Conservation (phyloP, 2,329 filamentous ascomycete genomes). For the Trichoderma sp. region DNA sequence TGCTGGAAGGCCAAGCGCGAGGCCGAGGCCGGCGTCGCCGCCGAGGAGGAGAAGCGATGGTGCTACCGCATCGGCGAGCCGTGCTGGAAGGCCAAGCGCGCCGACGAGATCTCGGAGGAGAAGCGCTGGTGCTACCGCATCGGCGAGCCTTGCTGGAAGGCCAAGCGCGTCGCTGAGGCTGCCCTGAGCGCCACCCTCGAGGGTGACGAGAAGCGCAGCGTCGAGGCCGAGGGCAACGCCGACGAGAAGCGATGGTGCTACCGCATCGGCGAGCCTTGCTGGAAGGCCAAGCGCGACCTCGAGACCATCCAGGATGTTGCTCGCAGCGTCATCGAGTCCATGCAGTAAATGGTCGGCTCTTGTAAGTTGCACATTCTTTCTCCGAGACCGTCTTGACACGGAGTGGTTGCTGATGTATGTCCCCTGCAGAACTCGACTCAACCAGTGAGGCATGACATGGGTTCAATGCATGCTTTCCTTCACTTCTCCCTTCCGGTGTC, state of each 20-base stretch:
- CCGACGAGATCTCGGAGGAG: constrained; percentile 35
- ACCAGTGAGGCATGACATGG: constrained; percentile 1
- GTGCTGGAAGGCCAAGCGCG: constrained; percentile 46
- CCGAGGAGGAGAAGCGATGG: constrained; percentile 27
- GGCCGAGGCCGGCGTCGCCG: constrained; percentile 12
- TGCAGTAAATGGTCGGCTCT: constrained; percentile 7
- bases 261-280: constrained; percentile 40
- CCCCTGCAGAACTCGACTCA: background rate
- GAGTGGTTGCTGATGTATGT: constrained; percentile 6
- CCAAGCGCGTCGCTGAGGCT: constrained; percentile 45
- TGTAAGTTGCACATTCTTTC: background rate
- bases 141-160: constrained; percentile 43
- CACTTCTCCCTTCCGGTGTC: constrained; percentile 8
- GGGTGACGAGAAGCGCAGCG: constrained; percentile 37
- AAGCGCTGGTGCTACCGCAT: constrained; percentile 34
- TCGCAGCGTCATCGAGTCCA: constrained; percentile 17
- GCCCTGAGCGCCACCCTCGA: constrained; percentile 39
- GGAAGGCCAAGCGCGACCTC: constrained; percentile 39
- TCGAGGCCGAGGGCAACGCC: constrained; percentile 28
- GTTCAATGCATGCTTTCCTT: constrained; percentile 16
- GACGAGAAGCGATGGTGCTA: constrained; percentile 34
- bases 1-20: constrained; percentile 47
- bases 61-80: constrained; percentile 37
- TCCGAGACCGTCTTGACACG: background rate
- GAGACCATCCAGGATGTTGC: constrained; percentile 22